These are phyloP conservation scores for Prosopis cineraria DNA, from an alignment of 306 rosid species.

Conservation along the genomic window DNA sequence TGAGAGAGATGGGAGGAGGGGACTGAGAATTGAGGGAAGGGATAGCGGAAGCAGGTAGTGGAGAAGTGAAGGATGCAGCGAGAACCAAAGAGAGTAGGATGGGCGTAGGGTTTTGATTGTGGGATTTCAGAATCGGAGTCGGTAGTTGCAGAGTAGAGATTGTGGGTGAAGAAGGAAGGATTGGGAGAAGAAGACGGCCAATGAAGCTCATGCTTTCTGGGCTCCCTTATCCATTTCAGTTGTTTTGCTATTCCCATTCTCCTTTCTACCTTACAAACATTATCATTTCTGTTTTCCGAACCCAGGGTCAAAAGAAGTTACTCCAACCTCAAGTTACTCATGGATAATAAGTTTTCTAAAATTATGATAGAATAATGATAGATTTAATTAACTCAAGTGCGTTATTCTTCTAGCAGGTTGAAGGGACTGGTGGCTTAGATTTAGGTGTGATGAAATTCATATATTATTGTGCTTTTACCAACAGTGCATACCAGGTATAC, in stretches of 20 bases:
- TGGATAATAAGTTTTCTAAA: too few relatives aligned
- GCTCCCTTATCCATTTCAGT: conserved; percentile 30
- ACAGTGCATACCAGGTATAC: too few relatives aligned
- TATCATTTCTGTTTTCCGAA: not conserved
- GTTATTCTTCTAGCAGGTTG: too few relatives aligned
- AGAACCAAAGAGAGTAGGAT: conserved; percentile 62
- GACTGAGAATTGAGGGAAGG: conserved; percentile 68
- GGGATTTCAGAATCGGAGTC: conserved; percentile 40
- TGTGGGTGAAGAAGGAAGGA: conserved; percentile 30
- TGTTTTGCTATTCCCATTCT: not conserved
- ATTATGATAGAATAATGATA: too few relatives aligned
- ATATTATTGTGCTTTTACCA: too few relatives aligned
- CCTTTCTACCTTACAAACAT: too few relatives aligned
- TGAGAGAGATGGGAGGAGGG: conserved; percentile 61
- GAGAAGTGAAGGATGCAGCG: conserved; percentile 63
- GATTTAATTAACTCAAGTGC: too few relatives aligned
- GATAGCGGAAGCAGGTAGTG: conserved; percentile 67
- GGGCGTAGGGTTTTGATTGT: conserved; percentile 32
- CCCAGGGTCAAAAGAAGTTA: not conserved
- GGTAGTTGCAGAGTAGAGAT: conserved; percentile 30
- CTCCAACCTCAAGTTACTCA: too few relatives aligned
- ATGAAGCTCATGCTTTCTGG: conserved; percentile 48
- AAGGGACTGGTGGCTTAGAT: too few relatives aligned
- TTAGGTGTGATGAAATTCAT: too few relatives aligned
- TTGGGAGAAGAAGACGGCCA: conserved; percentile 43